These are phyloP conservation scores for Salix purpurea DNA, from an alignment of 345 rosid species.

Conservation along the genomic window DNA sequence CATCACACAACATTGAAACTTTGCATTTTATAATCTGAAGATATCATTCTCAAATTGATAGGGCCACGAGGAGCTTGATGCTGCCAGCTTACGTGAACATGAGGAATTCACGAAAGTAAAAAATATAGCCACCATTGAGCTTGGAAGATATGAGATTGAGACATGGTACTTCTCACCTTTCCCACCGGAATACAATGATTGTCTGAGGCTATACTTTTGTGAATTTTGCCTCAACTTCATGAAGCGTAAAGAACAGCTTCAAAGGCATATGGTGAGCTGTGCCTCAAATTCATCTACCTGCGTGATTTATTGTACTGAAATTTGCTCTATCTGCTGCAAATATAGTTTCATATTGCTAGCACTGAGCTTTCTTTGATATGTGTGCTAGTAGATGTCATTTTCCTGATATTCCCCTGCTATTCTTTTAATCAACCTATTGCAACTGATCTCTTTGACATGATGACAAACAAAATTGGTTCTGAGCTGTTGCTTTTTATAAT, in stretches of 20 bases:
- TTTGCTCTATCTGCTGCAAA: background rate
- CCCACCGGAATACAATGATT: conserved; percentile 96
- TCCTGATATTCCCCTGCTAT: background rate
- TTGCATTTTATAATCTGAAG: background rate
- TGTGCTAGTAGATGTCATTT: background rate
- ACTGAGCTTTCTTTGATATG: background rate
- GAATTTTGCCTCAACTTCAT: conserved; percentile 97
- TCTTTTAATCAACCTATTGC: background rate
- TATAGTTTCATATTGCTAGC: background rate
- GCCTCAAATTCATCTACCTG: conserved; percentile 3
- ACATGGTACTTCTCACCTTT: conserved; percentile 99
- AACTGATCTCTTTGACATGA: background rate
- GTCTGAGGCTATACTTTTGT: conserved; percentile 90
- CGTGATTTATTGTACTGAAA: background rate
- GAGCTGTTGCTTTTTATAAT: no score
- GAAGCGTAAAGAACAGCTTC: conserved; percentile 99
- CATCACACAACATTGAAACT: background rate
- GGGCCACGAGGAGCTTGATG: conserved; percentile 99
- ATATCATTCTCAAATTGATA: conserved; percentile 18
- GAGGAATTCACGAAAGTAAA: conserved; percentile 99
- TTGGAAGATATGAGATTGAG: conserved; percentile 98
- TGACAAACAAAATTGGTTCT: background rate
- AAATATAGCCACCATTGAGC: conserved; percentile 94
- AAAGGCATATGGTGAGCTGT: conserved; percentile 92
- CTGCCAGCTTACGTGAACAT: conserved; percentile 98